Evolutionary conservation across 148 eudicot species (phyloP).

Genomic region (Mesembryanthemum crystallinum): DNA sequence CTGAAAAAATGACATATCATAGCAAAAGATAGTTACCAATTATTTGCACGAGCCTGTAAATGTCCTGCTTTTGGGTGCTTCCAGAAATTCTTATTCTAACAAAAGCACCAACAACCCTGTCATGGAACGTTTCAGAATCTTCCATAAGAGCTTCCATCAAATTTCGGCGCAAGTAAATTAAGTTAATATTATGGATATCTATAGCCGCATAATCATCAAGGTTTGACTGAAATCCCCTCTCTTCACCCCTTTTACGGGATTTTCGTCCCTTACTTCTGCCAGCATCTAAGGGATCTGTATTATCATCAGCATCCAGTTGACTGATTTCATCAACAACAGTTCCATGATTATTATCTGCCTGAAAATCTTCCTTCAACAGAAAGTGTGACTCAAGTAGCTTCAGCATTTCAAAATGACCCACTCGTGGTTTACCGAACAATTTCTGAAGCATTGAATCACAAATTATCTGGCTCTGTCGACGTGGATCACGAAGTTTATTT

Average conservation of each 20-base stretch:
- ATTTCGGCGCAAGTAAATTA: conserved; percentile 78
- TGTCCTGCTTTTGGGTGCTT: conserved; percentile 80
- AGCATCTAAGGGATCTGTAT: conserved; percentile 45
- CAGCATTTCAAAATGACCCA: conserved; percentile 98
- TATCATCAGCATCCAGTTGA: conserved; percentile 61
- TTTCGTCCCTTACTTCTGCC: conserved; percentile 62
- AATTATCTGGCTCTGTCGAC: conserved; percentile 79
- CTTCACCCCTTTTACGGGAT: conserved; percentile 60
- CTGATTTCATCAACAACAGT: conserved; percentile 61
- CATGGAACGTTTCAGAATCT: conserved; percentile 63
- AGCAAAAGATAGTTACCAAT: conserved; percentile 47
- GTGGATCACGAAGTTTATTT: conserved; percentile 95
- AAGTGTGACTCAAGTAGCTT: conserved; percentile 95
- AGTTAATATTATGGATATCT: conserved; percentile 82
- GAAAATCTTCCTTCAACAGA: conserved; percentile 64
- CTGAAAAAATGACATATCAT: neutral
- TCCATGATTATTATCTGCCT: conserved; percentile 75
- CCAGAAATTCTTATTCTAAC: conserved; percentile 95
- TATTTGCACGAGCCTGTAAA: conserved; percentile 96
- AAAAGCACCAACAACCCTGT: conserved; percentile 79
- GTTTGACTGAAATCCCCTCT: conserved; percentile 67
- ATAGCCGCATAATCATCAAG: conserved; percentile 95
- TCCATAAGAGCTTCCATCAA: conserved; percentile 87
- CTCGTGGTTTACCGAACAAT: conserved; percentile 88
- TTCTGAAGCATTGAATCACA: conserved; percentile 86